A percentile compares a stretch with the other conserved stretches of the same genome.
Evolutionary conservation across 768 basidiomycete species (phyloP).

Genomic region (Kwoniella sp.): DNA sequence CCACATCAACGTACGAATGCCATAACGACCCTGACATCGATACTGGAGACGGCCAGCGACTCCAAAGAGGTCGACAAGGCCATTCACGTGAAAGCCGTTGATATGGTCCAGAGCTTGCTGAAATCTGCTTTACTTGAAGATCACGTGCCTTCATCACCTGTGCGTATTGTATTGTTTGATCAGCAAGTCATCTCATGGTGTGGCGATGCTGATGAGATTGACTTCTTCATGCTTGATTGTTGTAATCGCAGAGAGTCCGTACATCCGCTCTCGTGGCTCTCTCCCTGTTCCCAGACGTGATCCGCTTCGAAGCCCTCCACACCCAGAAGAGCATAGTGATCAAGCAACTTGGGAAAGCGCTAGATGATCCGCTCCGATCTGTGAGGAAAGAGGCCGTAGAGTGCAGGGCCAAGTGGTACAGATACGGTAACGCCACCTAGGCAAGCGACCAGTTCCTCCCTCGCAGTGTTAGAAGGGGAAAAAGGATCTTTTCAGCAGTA

Average conservation of each 20-base stretch:
- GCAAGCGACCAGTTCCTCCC: too few relatives aligned
- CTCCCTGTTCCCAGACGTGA: conserved; percentile 69
- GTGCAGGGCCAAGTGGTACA: conserved; percentile 62
- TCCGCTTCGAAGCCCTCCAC: conserved; percentile 82
- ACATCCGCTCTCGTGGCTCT: conserved; percentile 74
- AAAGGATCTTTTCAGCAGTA: too few relatives aligned
- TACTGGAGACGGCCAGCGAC: conserved; percentile 64
- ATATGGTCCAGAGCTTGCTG: conserved; percentile 72
- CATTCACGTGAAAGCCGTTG: conserved; percentile 70
- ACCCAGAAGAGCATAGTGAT: conserved; percentile 74
- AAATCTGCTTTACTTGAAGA: conserved; percentile 59
- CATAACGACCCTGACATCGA: conserved; percentile 73
- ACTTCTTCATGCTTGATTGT: neutral
- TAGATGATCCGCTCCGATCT: conserved; percentile 85
- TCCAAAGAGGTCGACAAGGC: conserved; percentile 48
- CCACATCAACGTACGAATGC: conserved; percentile 73
- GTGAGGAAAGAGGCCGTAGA: conserved; percentile 90
- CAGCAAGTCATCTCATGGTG: neutral
- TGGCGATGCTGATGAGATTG: conserved; percentile 12
- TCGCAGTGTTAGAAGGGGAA: too few relatives aligned
- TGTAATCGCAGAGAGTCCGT: conserved; percentile 68
- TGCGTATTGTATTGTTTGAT: conserved; percentile 19
- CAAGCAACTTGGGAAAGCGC: conserved; percentile 69
- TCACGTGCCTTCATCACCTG: conserved; percentile 31
- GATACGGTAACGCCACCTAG: conserved; percentile 20